Evolutionary conservation across 2,329 filamentous ascomycete genomes (phyloP).

Genomic region (Hymenoscyphus scutula): DNA sequence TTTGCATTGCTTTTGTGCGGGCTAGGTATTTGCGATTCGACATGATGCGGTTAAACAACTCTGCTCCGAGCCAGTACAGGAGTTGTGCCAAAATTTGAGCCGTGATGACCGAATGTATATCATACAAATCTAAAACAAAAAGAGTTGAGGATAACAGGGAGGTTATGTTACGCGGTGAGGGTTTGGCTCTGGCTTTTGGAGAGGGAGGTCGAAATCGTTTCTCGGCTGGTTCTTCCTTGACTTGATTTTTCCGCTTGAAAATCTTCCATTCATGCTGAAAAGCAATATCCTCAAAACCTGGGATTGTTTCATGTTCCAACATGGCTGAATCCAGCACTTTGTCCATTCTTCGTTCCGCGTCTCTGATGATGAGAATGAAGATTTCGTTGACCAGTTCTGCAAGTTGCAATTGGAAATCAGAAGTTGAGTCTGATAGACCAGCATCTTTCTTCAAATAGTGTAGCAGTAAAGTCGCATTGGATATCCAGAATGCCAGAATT

Average conservation of each 20-base stretch:
- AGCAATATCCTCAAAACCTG: conserved; percentile 91
- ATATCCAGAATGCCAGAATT: conserved; percentile 97
- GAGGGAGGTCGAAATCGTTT: conserved; percentile 91
- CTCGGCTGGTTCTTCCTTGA: conserved; percentile 85
- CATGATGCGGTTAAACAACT: conserved; percentile 98
- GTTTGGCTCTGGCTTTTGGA: conserved; percentile 86
- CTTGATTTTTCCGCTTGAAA: conserved; percentile 85
- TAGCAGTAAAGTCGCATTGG: conserved; percentile 89
- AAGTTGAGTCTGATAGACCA: conserved; percentile 75
- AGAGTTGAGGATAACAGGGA: conserved; percentile 92
- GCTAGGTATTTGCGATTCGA: conserved; percentile 92
- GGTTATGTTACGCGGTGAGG: conserved; percentile 91
- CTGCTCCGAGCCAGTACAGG: conserved; percentile 92
- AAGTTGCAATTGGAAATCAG: conserved; percentile 88
- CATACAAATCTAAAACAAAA: conserved; percentile 97
- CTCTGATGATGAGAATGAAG: conserved; percentile 94
- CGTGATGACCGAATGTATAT: conserved; percentile 95
- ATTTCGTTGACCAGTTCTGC: conserved; percentile 97
- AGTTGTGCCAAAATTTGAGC: conserved; percentile 89
- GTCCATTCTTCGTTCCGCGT: conserved; percentile 93
- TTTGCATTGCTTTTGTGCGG: conserved; percentile 98
- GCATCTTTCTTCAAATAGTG: conserved; percentile 96
- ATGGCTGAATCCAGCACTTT: conserved; percentile 92
- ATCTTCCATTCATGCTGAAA: conserved; percentile 99
- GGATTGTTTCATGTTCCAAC: conserved; percentile 97